Conservation (phyloP, 441 rosid genomes). For the Populus trichocarpa region DNA sequence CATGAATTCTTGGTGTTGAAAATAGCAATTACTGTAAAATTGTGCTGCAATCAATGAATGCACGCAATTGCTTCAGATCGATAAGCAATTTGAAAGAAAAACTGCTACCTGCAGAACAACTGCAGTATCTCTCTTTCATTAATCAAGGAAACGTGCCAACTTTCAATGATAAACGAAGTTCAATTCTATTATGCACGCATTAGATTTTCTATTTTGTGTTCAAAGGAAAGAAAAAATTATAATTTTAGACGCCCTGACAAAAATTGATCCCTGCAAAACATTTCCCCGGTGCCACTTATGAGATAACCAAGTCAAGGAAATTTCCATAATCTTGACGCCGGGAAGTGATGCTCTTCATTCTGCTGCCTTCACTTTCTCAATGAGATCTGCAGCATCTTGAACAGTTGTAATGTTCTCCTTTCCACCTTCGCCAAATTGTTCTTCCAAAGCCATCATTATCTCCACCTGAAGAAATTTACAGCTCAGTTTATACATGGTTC, state of each 20-base stretch:
- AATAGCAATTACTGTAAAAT: too few species aligned
- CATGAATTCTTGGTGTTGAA: too few species aligned
- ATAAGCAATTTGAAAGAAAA: not conserved
- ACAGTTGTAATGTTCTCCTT: slow-evolving; percentile 56
- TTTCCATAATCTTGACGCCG: not conserved
- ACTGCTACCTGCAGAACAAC: slow-evolving; percentile 5
- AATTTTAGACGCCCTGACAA: not conserved
- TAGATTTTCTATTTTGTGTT: too few species aligned
- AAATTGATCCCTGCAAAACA: not conserved
- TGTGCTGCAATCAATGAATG: not conserved
- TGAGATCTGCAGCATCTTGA: slow-evolving; percentile 65
- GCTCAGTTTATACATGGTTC: not conserved
- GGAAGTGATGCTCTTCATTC: slow-evolving; percentile 11
- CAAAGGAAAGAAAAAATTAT: too few species aligned
- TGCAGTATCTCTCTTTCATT: too few species aligned
- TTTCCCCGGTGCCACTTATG: slow-evolving; percentile 7
- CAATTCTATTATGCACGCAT: too few species aligned
- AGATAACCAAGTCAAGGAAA: slow-evolving; percentile 5
- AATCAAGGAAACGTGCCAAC: too few species aligned
- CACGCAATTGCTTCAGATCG: not conserved
- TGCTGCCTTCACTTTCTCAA: slow-evolving; percentile 49
- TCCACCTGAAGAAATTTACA: slow-evolving; percentile 37
- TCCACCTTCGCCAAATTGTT: slow-evolving; percentile 55
- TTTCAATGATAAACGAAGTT: not conserved
- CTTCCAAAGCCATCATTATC: slow-evolving; percentile 72